Evolutionary conservation across 768 basidiomycete species (phyloP).

Genomic region (Russula ochroleuca): DNA sequence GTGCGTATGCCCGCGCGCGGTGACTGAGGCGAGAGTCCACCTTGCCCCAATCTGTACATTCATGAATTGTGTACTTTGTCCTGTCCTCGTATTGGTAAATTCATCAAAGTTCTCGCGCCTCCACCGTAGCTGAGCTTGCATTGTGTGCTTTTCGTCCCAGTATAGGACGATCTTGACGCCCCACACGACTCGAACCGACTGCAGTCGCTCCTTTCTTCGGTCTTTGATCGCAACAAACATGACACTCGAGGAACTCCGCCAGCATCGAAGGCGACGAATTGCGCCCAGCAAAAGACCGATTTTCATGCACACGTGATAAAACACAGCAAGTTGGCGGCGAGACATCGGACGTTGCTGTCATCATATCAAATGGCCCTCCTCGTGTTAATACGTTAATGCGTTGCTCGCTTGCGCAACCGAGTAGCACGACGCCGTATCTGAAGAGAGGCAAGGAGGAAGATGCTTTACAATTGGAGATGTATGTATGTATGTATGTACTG

Average conservation of each 20-base stretch:
- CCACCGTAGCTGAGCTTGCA: background rate
- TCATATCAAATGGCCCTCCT: background rate
- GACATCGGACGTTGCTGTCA: background rate
- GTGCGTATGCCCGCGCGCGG: background rate
- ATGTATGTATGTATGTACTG: background rate
- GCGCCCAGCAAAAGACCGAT: too few relatives aligned
- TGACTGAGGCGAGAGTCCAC: background rate
- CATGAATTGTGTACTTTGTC: background rate
- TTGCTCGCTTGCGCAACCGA: slow-evolving; percentile 21
- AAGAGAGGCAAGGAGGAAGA: background rate
- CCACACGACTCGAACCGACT: background rate
- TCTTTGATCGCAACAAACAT: background rate
- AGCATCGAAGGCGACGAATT: background rate
- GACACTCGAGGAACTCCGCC: background rate
- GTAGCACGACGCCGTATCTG: background rate
- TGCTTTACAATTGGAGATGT: background rate
- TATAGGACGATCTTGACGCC: background rate
- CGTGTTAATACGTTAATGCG: background rate
- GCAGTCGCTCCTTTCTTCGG: background rate
- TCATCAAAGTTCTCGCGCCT: background rate
- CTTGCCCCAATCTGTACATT: background rate
- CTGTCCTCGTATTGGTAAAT: background rate
- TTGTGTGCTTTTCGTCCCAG: too few relatives aligned
- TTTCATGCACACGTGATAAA: slow-evolving; percentile 9
- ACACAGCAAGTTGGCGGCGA: background rate